A percentile compares a stretch with the other conserved stretches of the same genome.
Conservation (phyloP, 2,329 filamentous ascomycete species). For the Pseudocercospora fijiensis region DNA sequence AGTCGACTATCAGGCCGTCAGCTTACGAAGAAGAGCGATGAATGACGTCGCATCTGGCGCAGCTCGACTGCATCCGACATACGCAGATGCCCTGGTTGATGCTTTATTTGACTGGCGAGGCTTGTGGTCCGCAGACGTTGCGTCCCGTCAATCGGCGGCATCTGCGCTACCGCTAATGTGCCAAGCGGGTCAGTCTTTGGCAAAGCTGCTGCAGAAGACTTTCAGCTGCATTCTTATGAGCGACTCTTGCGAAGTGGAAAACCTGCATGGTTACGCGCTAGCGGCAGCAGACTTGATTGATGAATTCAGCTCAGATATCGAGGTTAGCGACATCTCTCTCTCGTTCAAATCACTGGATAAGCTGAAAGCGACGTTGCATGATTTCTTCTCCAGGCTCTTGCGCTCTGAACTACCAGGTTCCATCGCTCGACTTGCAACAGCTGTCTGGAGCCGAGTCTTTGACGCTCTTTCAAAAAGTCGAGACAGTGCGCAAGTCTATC, state of each 20-base stretch:
- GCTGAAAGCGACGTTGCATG: constrained; percentile 17
- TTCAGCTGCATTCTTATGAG: constrained; percentile 49
- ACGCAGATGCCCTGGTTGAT: constrained; percentile 68
- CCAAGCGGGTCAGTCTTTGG: constrained; percentile 38
- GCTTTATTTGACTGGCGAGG: constrained; percentile 82
- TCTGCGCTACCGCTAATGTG: constrained; percentile 63
- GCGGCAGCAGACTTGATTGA: constrained; percentile 14
- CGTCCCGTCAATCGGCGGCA: constrained; percentile 71
- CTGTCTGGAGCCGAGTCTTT: constrained; percentile 24
- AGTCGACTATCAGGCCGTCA: constrained; percentile 91
- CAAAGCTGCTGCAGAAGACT: constrained; percentile 44
- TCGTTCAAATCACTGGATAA: neutral
- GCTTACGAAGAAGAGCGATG: constrained; percentile 79
- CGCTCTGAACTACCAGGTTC: constrained; percentile 35
- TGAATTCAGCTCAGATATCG: neutral
- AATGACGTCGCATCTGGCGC: constrained; percentile 70
- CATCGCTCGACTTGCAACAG: constrained; percentile 24
- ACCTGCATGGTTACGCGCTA: constrained; percentile 25
- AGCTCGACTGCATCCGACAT: constrained; percentile 61
- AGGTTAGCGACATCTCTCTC: neutral
- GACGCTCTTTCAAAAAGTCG: neutral
- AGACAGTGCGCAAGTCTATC: neutral
- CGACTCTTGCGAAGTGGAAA: constrained; percentile 22
- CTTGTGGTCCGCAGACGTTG: constrained; percentile 73
- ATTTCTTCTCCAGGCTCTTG: constrained; percentile 30